Evolutionary conservation across 225 moss, liverwort and hornwort species (phyloP), one percentile per base, ranked within the genome.

Genomic region (Pseudisothecium myosuroides): DNA sequence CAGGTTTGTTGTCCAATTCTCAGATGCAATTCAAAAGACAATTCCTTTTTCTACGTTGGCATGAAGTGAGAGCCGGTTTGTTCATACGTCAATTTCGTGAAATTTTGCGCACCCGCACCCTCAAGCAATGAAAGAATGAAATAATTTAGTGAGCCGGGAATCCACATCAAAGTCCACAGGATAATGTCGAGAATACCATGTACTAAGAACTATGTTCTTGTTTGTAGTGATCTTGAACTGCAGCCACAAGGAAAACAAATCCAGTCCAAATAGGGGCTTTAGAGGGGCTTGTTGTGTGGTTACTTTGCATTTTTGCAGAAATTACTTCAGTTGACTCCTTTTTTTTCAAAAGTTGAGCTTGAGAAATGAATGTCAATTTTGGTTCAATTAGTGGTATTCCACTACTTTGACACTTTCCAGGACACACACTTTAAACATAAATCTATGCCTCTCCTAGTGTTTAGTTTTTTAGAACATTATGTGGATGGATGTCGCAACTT

Each of bases 1-100:
- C 95, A 92, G 95, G 96, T 95, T 73, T 5, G 91, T 62, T 39
- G 5, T 32, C 62, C 15, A 14, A 64, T 11, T 49, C 64, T 63
- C 18, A 39, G 39, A 59, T 4, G 17, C 58, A 9, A 56, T 56
- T 26, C 16, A 17, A 39, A 39, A 10, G 56, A 28, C 27, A 27
- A 12, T 18, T 10, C 28, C 27, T 11, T 11, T 29, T 18, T 15
- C 80, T 37, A 18, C 17, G 12, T 27, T 28, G 80, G 58, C 4
- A 7, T 27, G 80, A 58, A 58, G 11, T 12, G 58, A 58, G 39
- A 58, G 80, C 39, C n/a, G 7, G 18, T 80, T 80, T 80, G 59
- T 56, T 80, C 39, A 39, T 18, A 52, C 1, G 39, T 39, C 28
- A 59, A 17, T 56, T 56, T 39, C 0, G 27, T 79, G 27, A 58